Evolutionary conservation across 495 filamentous ascomycete species (phyloP), one percentile per base, ranked within the genome.

Genomic region (Choiromyces venosus): DNA sequence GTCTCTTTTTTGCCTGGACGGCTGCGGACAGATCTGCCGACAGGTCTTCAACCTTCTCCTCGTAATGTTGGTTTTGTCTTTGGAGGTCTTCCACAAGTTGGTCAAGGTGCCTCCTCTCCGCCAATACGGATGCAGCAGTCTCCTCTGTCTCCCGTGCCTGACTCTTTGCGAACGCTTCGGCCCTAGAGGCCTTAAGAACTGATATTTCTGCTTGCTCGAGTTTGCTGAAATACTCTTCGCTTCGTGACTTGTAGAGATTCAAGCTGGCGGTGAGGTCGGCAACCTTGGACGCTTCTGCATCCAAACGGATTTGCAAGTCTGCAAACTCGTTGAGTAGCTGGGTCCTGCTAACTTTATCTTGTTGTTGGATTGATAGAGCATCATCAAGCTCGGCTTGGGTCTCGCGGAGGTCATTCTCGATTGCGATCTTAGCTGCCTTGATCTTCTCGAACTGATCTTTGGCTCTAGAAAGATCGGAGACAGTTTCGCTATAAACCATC

Each of bases 171-270:
- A 97, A 97, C 79, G 96, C 92, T 83, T 98, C 95, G 0, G 96
- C 94, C 10, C 94, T 87, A 67, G 87, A 89, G 65, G 95, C 94
- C 82, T 97, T 97, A 73, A 99, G 87, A 33, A 98, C 93, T 12
- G 93, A 89, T 75, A 98, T 94, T 81, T 99, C 95, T 21, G 95
- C 95, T 81, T 97, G 94, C 81, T 99, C 95, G 25, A 99, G 90
- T 83, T 97, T 97, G 85, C 88, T 92, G 84, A 97, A 99, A 79
- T 99, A 99, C 81, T 99, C 95, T 81, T 98, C 93, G 0, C 94
- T 91, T 37, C 95, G 90, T 65, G 88, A 89, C 87, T 97, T 98
- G 86, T 98, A 99, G 37, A 97, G 84, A 73, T 87, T 90, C 19
- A 97, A 86, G 80, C 90, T 96, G 18, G 93, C 91, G 21, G 88